These are phyloP conservation scores for Fusarium gaditjirri DNA, from an alignment of 2,329 filamentous ascomycete genomes.

Conservation along the genomic window DNA sequence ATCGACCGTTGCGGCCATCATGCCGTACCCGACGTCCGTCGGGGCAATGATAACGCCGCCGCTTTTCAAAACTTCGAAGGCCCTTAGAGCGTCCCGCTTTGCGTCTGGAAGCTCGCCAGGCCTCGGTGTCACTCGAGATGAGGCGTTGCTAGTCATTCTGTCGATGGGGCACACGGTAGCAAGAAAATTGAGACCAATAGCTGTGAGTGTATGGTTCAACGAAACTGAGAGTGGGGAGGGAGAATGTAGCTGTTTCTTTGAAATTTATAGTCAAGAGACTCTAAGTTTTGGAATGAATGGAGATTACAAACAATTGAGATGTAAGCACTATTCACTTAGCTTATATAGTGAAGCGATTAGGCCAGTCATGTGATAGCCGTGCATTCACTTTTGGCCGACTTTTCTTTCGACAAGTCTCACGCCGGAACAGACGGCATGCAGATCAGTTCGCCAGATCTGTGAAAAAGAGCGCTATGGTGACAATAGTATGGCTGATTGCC, in stretches of 20 bases:
- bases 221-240: neutral
- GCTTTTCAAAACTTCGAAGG: neutral
- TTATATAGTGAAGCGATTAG: neutral
- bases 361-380: neutral
- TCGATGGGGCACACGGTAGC: neutral
- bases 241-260: fast-evolving
- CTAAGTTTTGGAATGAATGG: fast-evolving
- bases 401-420: neutral
- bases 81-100: neutral
- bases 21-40: neutral
- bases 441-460: neutral
- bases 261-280: neutral
- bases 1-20: neutral
- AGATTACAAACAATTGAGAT: neutral
- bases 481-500: neutral
- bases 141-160: neutral
- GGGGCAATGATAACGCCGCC: neutral
- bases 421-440: neutral
- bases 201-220: fast-evolving
- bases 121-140: neutral
- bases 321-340: too few species aligned
- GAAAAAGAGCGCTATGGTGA: neutral
- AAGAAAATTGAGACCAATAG: fast-evolving
- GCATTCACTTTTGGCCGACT: fast-evolving
- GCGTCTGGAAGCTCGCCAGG: neutral